A percentile compares a stretch with the other conserved stretches of the same genome.
These are phyloP conservation scores for Aureobasidium sp. DNA, from an alignment of 2,329 filamentous ascomycete species.

Conservation along the genomic window DNA sequence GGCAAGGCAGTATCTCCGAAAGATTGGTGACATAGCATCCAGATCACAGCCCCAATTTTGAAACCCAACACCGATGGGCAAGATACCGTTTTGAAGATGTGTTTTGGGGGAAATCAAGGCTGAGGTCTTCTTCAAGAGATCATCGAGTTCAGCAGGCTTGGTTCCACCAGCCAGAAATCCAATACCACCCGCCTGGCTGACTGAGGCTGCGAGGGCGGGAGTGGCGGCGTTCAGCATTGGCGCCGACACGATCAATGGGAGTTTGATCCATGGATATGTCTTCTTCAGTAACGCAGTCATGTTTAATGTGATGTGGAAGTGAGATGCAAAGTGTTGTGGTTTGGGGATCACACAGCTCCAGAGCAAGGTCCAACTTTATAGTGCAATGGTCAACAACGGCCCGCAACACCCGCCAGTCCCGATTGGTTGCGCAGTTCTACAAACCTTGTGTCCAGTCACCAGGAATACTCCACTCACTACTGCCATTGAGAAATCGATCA, in stretches of 20 bases:
- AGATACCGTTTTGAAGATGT: background rate
- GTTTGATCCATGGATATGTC: background rate
- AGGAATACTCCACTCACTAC: background rate
- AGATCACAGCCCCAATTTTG: background rate
- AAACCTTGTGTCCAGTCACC: constrained; percentile 2
- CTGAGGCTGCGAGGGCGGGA: background rate
- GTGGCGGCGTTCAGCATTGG: background rate
- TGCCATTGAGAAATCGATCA: constrained; percentile 3
- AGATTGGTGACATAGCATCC: background rate
- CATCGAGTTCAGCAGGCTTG: background rate
- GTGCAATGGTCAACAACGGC: background rate
- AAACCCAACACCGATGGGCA: background rate
- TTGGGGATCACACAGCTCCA: background rate
- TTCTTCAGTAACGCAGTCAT: background rate
- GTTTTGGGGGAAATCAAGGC: background rate
- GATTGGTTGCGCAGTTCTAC: background rate
- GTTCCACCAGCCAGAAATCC: background rate
- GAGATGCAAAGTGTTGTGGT: background rate
- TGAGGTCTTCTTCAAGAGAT: background rate
- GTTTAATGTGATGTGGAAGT: too few relatives aligned
- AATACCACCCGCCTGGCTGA: background rate
- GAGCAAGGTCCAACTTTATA: background rate
- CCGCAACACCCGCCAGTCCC: background rate
- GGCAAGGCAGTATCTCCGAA: background rate
- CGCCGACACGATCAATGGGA: background rate